phyloP scores from a whole-genome alignment of 352 stramenopile genomes.

The Phytophthora pseudosyringae region DNA sequence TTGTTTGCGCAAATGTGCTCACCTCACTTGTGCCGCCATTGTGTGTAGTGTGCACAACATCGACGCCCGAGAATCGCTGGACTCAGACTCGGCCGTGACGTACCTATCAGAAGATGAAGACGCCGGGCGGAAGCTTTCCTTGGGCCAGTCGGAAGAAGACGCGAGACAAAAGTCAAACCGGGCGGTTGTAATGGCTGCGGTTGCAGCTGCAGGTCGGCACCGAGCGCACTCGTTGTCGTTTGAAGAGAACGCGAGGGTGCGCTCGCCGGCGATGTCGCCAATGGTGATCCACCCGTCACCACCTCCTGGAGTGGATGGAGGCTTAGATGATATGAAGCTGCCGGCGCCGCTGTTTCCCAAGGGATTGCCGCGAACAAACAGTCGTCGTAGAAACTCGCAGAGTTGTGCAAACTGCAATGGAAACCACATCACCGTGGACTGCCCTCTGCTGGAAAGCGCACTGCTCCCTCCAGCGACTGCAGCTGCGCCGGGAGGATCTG shows the following conservation, averaged over 20 bases:
- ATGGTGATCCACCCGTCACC: conserved; percentile 30
- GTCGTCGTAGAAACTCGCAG: conserved; percentile 65
- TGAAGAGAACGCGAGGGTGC: conserved; percentile 31
- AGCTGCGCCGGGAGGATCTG: conserved; percentile 14
- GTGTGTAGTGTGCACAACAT: conserved; percentile 76
- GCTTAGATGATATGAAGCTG: conserved; percentile 30
- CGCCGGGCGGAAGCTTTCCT: background rate
- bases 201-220: conserved; percentile 46
- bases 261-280: conserved; percentile 26
- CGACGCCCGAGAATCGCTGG: conserved; percentile 60
- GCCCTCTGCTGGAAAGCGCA: conserved; percentile 68
- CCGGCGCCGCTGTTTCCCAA: conserved; percentile 43
- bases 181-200: conserved; percentile 49
- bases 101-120: conserved; percentile 47
- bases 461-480: conserved; percentile 31
- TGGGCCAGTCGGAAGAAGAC: conserved; percentile 39
- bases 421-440: conserved; percentile 85
- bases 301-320: conserved; percentile 13
- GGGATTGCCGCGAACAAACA: conserved; percentile 54
- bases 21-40: background rate
- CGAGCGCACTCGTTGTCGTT: conserved; percentile 53
- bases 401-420: conserved; percentile 79
- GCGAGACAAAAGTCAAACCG: conserved; percentile 43
- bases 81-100: conserved; percentile 46
- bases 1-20: conserved; percentile 32